Evolutionary conservation across 2,329 filamentous ascomycete species (phyloP).

Genomic region (Ophiognomonia clavigignenti-juglandacearum): DNA sequence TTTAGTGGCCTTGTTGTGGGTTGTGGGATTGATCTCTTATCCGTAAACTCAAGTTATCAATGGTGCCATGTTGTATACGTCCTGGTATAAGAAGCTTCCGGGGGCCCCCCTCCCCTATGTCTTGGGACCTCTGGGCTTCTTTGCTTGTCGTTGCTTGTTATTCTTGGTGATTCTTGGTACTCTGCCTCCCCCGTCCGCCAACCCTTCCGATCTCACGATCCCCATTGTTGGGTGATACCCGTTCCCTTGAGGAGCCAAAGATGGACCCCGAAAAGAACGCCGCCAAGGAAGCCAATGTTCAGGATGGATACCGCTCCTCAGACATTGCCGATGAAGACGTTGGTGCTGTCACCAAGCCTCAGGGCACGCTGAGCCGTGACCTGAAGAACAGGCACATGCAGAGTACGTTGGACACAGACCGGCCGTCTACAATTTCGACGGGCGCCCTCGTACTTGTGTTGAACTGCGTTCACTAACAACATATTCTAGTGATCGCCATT

Average conservation of each 20-base stretch:
- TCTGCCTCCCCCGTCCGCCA: not conserved
- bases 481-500: constrained; percentile 34
- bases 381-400: constrained; percentile 38
- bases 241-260: not conserved
- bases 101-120: not conserved
- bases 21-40: too few relatives aligned
- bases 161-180: not conserved
- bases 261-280: constrained; percentile 24
- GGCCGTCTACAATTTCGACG: not conserved
- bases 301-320: constrained; percentile 15
- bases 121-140: not conserved
- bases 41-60: too few relatives aligned
- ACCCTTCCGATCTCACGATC: not conserved
- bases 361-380: constrained; percentile 29
- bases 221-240: not conserved
- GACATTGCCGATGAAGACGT: constrained; percentile 29
- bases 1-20: too few relatives aligned
- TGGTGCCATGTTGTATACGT: too few relatives aligned
- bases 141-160: not conserved
- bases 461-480: not conserved
- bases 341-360: constrained; percentile 28
- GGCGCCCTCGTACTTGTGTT: not conserved
- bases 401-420: constrained; percentile 16
- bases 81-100: not conserved
- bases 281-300: constrained; percentile 19